A percentile compares a stretch with the other conserved stretches of the same genome.
Conservation (phyloP, 371 early-diverging fungal genomes). For the Zancudomyces culisetae region DNA sequence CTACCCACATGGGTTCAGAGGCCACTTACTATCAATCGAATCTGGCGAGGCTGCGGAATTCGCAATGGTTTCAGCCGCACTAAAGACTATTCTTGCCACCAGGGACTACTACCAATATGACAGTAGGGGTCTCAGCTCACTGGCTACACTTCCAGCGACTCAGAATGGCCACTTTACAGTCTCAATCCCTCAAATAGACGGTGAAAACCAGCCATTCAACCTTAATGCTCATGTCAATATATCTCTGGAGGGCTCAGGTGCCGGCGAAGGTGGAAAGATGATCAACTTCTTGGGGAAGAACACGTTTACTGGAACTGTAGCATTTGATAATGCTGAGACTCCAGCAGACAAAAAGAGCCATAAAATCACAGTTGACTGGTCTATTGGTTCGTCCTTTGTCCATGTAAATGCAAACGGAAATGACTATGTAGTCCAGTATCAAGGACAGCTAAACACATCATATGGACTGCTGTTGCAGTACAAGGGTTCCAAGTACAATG, state of each 20-base stretch:
- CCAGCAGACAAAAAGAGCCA: neutral
- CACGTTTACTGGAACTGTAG: slow-evolving; percentile 4
- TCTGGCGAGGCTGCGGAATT: slow-evolving; percentile 26
- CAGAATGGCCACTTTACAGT: slow-evolving; percentile 1
- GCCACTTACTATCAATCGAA: slow-evolving; percentile 31
- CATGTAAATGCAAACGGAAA: slow-evolving; percentile 20
- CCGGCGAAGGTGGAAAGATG: no score
- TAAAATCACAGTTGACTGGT: slow-evolving; percentile 38
- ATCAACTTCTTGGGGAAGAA: slow-evolving; percentile 7
- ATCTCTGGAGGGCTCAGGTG: neutral
- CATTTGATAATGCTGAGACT: neutral
- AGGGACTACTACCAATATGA: slow-evolving; percentile 15
- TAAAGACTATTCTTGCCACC: slow-evolving; percentile 46
- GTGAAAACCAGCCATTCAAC: slow-evolving; percentile 22
- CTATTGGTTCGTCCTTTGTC: slow-evolving; percentile 50
- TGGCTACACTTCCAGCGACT: neutral
- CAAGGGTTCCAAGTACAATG: slow-evolving; percentile 62
- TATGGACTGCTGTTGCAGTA: slow-evolving; percentile 65
- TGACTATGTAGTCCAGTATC: slow-evolving; percentile 50
- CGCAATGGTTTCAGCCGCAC: slow-evolving; percentile 37
- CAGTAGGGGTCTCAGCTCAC: neutral
- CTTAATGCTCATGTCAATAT: slow-evolving; percentile 11
- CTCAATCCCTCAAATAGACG: slow-evolving; percentile 14
- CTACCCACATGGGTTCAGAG: slow-evolving; percentile 79
- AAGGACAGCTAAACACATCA: slow-evolving; percentile 45